Evolutionary conservation across 73 alveolate species (phyloP).

Genomic region (Paramecium primaurelia): DNA sequence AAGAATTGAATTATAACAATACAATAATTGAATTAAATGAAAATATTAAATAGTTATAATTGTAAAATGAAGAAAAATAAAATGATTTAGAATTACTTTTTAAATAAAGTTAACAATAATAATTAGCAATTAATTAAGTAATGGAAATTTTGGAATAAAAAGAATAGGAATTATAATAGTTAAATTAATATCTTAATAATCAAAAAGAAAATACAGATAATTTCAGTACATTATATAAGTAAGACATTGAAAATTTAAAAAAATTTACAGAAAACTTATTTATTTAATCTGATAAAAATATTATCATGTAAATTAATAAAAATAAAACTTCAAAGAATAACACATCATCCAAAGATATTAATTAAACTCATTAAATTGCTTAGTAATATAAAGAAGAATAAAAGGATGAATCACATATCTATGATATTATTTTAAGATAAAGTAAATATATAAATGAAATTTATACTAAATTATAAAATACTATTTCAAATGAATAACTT

Average conservation of each 20-base stretch:
- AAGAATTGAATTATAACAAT: background rate
- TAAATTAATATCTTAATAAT: background rate
- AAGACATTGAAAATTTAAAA: background rate
- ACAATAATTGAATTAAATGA: background rate
- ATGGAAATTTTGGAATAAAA: background rate
- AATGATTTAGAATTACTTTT: background rate
- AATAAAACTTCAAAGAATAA: background rate
- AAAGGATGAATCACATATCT: background rate
- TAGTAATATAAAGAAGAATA: background rate
- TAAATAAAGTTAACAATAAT: background rate
- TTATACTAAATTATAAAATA: background rate
- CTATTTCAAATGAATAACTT: background rate
- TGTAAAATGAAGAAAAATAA: background rate
- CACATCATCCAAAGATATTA: background rate
- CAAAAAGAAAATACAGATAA: background rate
- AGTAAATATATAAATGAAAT: background rate
- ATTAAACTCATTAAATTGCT: background rate
- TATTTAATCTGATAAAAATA: background rate
- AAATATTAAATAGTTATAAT: background rate
- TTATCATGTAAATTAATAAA: background rate
- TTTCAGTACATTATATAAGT: background rate
- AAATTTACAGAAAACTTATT: slow-evolving; percentile 7
- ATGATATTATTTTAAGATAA: slow-evolving; percentile 5
- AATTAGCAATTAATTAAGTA: background rate
- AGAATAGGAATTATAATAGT: background rate